Evolutionary conservation across 2,329 filamentous ascomycete genomes (phyloP), one percentile per base, ranked within the genome.

Genomic region (Sphaerulina musiva): DNA sequence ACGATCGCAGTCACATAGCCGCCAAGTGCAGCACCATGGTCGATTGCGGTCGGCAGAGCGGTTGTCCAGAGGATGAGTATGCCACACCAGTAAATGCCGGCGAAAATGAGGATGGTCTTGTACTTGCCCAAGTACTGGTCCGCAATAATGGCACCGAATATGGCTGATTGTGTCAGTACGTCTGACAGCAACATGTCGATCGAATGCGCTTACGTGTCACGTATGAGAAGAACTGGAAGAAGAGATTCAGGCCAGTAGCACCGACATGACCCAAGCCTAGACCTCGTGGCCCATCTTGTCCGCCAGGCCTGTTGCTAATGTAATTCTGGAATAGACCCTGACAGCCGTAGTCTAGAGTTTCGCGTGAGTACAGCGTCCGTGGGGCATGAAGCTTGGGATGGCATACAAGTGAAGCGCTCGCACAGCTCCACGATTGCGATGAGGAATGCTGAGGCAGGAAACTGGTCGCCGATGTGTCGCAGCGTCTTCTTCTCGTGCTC

Each of bases 51-150:
- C 0, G 86, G 86, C 1, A 86, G 72, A 12, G 85, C 80, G 2
- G 85, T 81, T 31, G 82, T 72, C 56, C 86, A 81, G 17, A 89
- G 74, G 56, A 89, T 78, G 32, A 80, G 70, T 67, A 88, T 83
- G 34, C 85, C 86, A 47, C 83, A 64, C 64, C 85, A 81, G 23
- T 84, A 83, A 54, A 86, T 75, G 8, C 73, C 74, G 39, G 74
- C 84, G 61, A 86, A 85, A 65, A 80, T 80, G 68, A 84, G 77
- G 62, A 89, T 87, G 23, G 85, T 87, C 61, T 79, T 78, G 72
- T 82, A 89, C 56, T 84, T 83, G 34, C 85, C 85, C 66, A 80
- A 78, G 65, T 83, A 84, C 59, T 83, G 79, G 71, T 90, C 86
- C 9, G 86, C 84, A 6, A 78, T 71, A 39, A 78, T 67, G 8